A percentile compares a stretch with the other conserved stretches of the same genome.
phyloP scores from a whole-genome alignment of 1,284 basidiomycete genomes.

The Xerocomus cyaneibrunnescens region DNA sequence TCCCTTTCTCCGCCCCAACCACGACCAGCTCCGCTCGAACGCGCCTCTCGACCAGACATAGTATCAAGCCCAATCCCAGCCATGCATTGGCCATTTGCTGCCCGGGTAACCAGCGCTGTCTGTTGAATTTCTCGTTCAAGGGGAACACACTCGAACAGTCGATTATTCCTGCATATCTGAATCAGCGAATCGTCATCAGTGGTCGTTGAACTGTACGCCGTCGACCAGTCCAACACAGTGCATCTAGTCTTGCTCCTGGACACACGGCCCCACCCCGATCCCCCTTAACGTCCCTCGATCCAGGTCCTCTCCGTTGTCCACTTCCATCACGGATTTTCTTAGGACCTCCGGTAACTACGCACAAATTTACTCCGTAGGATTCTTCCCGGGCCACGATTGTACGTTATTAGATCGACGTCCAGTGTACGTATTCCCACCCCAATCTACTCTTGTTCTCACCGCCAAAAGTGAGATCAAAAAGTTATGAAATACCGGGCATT shows the following conservation, averaged over 20 bases:
- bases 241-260: not conserved
- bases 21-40: conserved; percentile 38
- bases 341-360: conserved; percentile 1
- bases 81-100: not conserved
- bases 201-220: not conserved
- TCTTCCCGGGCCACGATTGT: not conserved
- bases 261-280: conserved; percentile 2
- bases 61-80: no score
- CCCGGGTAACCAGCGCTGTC: not conserved
- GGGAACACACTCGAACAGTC: not conserved
- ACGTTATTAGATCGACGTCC: not conserved
- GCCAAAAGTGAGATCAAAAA: not conserved
- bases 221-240: not conserved
- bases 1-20: conserved; percentile 36
- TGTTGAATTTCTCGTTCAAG: not conserved
- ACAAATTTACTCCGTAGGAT: not conserved
- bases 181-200: conserved; percentile 1
- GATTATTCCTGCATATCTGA: not conserved
- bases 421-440: not conserved
- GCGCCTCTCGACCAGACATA: not conserved
- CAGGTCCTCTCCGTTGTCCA: not conserved
- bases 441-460: no score
- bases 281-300: not conserved
- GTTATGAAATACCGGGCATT: not conserved
- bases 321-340: not conserved